Evolutionary conservation across 1,139 yeast species (phyloP).

Genomic region (Zygosaccharomyces sapae): DNA sequence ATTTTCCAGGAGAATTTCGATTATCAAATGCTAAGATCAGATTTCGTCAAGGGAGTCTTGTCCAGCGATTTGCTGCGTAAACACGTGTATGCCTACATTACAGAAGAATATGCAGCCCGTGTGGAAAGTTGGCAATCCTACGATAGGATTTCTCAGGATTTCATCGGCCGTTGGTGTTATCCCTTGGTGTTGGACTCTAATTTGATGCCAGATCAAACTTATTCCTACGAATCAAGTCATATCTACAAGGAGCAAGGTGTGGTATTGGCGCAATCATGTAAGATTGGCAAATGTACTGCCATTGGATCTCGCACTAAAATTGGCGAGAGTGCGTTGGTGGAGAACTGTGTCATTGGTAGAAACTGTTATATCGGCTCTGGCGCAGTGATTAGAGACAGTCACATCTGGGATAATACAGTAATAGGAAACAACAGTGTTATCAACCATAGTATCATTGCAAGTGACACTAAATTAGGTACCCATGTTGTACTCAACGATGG

Average conservation of each 20-base stretch:
- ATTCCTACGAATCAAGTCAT: conserved; percentile 75
- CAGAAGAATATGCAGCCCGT: conserved; percentile 81
- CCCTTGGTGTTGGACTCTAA: conserved; percentile 90
- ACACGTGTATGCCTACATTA: conserved; percentile 82
- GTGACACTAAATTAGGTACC: conserved; percentile 51
- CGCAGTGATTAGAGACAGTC: conserved; percentile 65
- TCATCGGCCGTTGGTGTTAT: conserved; percentile 85
- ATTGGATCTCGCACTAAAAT: conserved; percentile 73
- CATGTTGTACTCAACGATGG: conserved; percentile 57
- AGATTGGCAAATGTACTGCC: conserved; percentile 67
- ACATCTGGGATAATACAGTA: conserved; percentile 77
- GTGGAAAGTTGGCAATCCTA: conserved; percentile 93
- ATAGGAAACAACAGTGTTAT: conserved; percentile 64
- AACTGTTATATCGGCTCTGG: conserved; percentile 79
- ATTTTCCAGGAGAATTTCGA: conserved; percentile 95
- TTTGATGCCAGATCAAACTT: conserved; percentile 63
- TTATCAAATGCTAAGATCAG: conserved; percentile 78
- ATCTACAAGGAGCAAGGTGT: conserved; percentile 82
- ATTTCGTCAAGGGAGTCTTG: conserved; percentile 85
- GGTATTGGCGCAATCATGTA: conserved; percentile 87
- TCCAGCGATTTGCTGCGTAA: conserved; percentile 88
- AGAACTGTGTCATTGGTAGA: conserved; percentile 76
- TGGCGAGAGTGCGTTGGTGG: conserved; percentile 51
- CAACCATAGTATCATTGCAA: conserved; percentile 65
- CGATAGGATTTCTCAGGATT: conserved; percentile 86